Conservation (phyloP, 2,329 filamentous ascomycete genomes). For the Karstenula rhodostoma region DNA sequence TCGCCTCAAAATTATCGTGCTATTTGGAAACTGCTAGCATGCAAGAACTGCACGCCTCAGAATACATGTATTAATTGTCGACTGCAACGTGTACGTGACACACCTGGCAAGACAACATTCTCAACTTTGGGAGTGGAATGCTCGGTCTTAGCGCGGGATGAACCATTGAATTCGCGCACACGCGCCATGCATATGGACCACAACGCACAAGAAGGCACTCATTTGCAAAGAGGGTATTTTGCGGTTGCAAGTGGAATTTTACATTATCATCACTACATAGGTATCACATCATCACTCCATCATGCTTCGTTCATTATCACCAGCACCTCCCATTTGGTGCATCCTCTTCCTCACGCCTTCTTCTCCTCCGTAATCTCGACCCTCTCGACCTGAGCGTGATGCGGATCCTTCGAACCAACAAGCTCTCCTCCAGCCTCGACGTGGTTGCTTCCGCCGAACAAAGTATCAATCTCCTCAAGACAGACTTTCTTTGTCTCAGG, state of each 20-base stretch:
- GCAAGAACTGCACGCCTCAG: background rate
- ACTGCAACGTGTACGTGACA: background rate
- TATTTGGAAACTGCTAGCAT: background rate
- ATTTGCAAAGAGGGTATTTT: background rate
- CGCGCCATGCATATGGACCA: background rate
- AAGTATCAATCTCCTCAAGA: conserved; percentile 64
- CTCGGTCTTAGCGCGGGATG: background rate
- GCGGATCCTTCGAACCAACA: conserved; percentile 45
- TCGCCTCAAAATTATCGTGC: background rate
- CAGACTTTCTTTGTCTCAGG: conserved; percentile 56
- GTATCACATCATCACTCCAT: background rate
- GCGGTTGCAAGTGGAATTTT: background rate
- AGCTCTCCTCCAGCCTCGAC: conserved; percentile 63
- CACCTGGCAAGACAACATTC: background rate
- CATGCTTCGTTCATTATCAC: background rate
- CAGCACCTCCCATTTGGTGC: background rate
- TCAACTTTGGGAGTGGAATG: background rate
- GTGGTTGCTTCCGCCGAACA: conserved; percentile 66
- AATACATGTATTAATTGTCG: background rate
- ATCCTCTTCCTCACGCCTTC: conserved; percentile 9
- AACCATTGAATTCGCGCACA: background rate
- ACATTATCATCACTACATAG: background rate
- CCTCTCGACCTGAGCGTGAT: conserved; percentile 40
- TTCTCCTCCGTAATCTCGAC: conserved; percentile 29
- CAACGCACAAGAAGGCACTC: background rate